Conservation (phyloP, 257 asterid genomes). For the Fraxinus anomala region DNA sequence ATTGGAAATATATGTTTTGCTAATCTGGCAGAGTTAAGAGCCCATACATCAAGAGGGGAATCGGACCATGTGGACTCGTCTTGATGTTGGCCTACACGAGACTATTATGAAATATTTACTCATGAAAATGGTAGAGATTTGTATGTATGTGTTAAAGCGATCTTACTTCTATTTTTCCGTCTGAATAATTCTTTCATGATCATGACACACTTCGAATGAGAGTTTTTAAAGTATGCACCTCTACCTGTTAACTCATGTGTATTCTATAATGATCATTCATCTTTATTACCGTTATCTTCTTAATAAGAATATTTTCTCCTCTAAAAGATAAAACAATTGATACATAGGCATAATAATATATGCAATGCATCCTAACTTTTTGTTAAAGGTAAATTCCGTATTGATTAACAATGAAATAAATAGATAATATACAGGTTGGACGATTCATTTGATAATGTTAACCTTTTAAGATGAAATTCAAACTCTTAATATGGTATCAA, state of each 20-base stretch:
- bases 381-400: too few relatives aligned
- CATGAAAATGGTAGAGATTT: background rate
- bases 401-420: too few relatives aligned
- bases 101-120: background rate
- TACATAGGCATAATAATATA: too few relatives aligned
- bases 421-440: too few relatives aligned
- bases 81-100: background rate
- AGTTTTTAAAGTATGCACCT: background rate
- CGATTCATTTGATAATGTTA: too few relatives aligned
- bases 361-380: background rate
- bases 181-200: background rate
- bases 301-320: too few relatives aligned
- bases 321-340: background rate
- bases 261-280: too few relatives aligned
- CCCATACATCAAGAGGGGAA: background rate
- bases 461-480: too few relatives aligned
- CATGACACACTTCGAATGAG: background rate
- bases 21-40: background rate
- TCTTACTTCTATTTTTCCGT: too few relatives aligned
- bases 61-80: background rate
- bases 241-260: background rate
- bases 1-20: background rate
- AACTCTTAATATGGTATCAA: too few relatives aligned
- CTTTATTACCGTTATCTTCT: too few relatives aligned
- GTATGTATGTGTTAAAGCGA: background rate